Evolutionary conservation across 768 basidiomycete species (phyloP), one percentile per base, ranked within the genome.

Genomic region (Lentinula lateritia): DNA sequence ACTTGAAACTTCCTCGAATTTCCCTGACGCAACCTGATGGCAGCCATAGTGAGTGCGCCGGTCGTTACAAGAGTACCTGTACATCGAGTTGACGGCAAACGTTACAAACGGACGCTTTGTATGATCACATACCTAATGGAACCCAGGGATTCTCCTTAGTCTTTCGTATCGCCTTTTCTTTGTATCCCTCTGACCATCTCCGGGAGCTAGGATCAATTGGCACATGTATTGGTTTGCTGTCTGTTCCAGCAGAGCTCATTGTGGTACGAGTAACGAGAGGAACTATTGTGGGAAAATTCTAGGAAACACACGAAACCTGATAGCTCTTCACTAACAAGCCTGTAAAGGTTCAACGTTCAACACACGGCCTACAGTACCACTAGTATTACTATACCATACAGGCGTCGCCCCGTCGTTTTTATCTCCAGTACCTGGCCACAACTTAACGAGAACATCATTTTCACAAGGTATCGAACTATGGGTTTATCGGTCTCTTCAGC

Each of bases 91-190:
- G 16, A 23, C 18, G 56, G 43, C 10, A 16, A 34, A 18, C 6
- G 18, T 28, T 39, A 16, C 16, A 56, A 16, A 42, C 15, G 10
- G 36, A 52, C 9, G 9, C 7, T 52, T 28, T 35, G 36, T 54
- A 7, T 5, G n/a, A n/a, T 45, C 6, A 75, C 86, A 60, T 62
- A 90, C 91, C 88, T 23, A 90, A 68, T 7, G 90, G 90, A 2
- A 93, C 90, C 70, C 87, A 83, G 3, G 92, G 91, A 69, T 93
- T 87, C 70, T 92, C 85, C 62, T 84, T 87, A 73, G 89, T 82
- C 70, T 90, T 92, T 6, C 86, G 76, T 28, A 71, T 60, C 9
- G 79, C 82, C 71, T 84, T 86, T 62, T 84, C 82, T 43, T 75
- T 71, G 76, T 84, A 87, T 23, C 81, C 78, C 68, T 88, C 87